phyloP scores from a whole-genome alignment of 495 filamentous ascomycete species.

The Cenococcum geophilum region DNA sequence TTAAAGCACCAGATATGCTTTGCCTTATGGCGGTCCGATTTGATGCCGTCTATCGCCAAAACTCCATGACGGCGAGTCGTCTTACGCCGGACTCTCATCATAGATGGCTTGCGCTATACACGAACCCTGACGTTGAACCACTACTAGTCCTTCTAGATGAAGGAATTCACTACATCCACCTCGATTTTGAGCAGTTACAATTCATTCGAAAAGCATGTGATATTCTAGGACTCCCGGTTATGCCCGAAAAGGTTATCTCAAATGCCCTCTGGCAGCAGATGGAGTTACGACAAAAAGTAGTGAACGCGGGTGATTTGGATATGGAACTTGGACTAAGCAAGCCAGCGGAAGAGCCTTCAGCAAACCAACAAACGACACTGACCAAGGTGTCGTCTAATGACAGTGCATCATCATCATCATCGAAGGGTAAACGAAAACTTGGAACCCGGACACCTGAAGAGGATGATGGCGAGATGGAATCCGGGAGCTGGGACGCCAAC shows the following conservation, averaged over 20 bases:
- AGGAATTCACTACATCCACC: slow-evolving; percentile 57
- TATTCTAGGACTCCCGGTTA: slow-evolving; percentile 48
- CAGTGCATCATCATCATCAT: slow-evolving; percentile 6
- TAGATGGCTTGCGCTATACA: slow-evolving; percentile 45
- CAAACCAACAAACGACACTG: slow-evolving; percentile 6
- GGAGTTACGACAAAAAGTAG: slow-evolving; percentile 50
- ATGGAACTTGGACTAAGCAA: slow-evolving; percentile 45
- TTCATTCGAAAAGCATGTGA: slow-evolving; percentile 48
- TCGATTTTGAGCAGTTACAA: slow-evolving; percentile 54
- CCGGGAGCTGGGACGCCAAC: slow-evolving; percentile 48
- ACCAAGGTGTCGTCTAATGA: neutral
- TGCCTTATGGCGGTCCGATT: slow-evolving; percentile 45
- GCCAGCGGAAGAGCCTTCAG: slow-evolving; percentile 30
- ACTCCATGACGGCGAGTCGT: slow-evolving; percentile 30
- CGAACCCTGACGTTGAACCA: slow-evolving; percentile 49
- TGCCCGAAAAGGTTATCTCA: slow-evolving; percentile 49
- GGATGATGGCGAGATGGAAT: slow-evolving; percentile 36
- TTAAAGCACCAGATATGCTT: slow-evolving; percentile 40
- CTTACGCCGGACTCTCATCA: slow-evolving; percentile 41
- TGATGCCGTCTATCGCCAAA: slow-evolving; percentile 44
- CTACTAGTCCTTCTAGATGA: slow-evolving; percentile 52
- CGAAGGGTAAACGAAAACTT: slow-evolving; percentile 42
- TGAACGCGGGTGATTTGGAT: slow-evolving; percentile 49
- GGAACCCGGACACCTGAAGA: slow-evolving; percentile 9
- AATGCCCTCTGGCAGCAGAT: slow-evolving; percentile 53